Evolutionary conservation across 2,329 filamentous ascomycete genomes (phyloP), one percentile per base, ranked within the genome.

Genomic region (Verruconis gallopava): DNA sequence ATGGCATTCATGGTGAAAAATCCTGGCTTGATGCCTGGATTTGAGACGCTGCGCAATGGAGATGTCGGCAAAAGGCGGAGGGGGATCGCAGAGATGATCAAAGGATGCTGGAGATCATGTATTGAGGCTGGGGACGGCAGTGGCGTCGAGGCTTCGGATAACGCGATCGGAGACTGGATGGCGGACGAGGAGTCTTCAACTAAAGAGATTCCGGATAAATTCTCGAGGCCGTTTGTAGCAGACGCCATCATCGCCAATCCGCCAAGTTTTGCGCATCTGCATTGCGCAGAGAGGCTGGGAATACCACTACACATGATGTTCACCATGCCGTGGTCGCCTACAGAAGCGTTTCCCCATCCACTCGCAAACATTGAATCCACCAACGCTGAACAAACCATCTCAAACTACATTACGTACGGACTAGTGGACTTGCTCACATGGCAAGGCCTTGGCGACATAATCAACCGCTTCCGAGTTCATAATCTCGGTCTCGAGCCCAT

Each of bases 1-100:
- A 70, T 70, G 67, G 83, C 85, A 3, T 93, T 89, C 53, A 93
- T 93, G 85, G 85, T 91, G 36, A 88, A 88, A 59, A 82, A 91
- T 50, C 84, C 85, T 0, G 83, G 85, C 0, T 65, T 93, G 21
- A 85, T 93, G 79, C 85, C 85, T 1, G 81, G 81, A 1, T 75
- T 89, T 45, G 79, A 88, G 38, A 78, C 81, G 1, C 61, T 93
- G 38, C 78, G 77, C 46, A 81, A 72, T 48, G 85, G 85, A 5
- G 85, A 91, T 54, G 75, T 93, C 38, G 78, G 73, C 33, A 81
- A 79, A 58, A 70, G 84, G 21, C 72, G 85, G 21, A 77, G 73
- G 47, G 82, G 81, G 13, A 85, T 93, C 47, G 75, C 78, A 45
- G 73, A 85, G 46, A 88, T 91, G 47, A 64, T 94, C n/a, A 66